Evolutionary conservation across 1,139 yeast species (phyloP).

Genomic region (Diutina siamensis): DNA sequence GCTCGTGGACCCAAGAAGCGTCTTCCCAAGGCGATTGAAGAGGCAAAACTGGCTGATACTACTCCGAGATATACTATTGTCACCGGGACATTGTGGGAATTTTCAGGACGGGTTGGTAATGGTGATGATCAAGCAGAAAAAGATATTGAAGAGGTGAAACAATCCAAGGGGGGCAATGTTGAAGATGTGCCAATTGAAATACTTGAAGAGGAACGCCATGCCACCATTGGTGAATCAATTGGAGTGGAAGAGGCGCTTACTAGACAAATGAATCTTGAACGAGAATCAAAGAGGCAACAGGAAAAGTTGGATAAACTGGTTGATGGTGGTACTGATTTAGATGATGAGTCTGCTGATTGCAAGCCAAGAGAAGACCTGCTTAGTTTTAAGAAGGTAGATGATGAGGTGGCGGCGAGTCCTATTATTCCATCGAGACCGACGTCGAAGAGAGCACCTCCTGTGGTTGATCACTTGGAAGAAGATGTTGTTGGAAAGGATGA

Average conservation of each 20-base stretch:
- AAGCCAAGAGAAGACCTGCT: no score
- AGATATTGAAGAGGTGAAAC: not conserved
- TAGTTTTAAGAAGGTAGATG: no score
- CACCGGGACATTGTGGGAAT: not conserved
- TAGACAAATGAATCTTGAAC: not conserved
- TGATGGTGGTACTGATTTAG: no score
- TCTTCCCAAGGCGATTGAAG: conserved; percentile 50
- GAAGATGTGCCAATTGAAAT: not conserved
- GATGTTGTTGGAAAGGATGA: no score
- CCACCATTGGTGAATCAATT: not conserved
- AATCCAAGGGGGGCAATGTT: not conserved
- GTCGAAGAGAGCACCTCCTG: no score
- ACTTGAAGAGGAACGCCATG: not conserved
- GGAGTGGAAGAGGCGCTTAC: not conserved
- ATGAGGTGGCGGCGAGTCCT: no score
- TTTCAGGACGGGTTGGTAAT: not conserved
- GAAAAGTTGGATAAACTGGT: no score
- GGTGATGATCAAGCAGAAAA: not conserved
- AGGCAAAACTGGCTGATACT: conserved; percentile 22
- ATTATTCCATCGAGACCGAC: no score
- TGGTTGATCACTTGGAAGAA: no score
- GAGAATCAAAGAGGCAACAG: not conserved
- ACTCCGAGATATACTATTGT: not conserved
- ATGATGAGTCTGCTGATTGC: no score
- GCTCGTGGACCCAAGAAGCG: conserved; percentile 69